These are phyloP conservation scores for Chaetomiaceae sp. DNA, from an alignment of 2,329 filamentous ascomycete genomes.

Conservation along the genomic window DNA sequence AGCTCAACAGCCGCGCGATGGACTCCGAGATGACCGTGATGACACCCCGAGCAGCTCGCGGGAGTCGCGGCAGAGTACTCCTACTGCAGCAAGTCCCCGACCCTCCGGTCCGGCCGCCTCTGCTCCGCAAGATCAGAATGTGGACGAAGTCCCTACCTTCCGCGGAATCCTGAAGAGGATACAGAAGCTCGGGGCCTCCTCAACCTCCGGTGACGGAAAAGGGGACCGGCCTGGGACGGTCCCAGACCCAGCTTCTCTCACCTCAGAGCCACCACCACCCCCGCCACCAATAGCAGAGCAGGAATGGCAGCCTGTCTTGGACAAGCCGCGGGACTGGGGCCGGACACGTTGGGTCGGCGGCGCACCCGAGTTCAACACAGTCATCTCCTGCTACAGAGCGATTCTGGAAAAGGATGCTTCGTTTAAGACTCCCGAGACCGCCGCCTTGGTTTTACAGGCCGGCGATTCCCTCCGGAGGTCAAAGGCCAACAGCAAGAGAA, in stretches of 20 bases:
- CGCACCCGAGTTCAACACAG: constrained; percentile 27
- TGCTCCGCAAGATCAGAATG: neutral
- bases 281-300: neutral
- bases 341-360: neutral
- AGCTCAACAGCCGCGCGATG: neutral
- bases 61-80: neutral
- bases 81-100: no score
- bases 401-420: constrained; percentile 19
- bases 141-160: neutral
- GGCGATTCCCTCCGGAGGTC: constrained; percentile 32
- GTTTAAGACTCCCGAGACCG: constrained; percentile 25
- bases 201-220: neutral
- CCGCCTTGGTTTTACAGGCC: constrained; percentile 26
- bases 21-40: no score
- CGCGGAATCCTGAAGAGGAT: neutral
- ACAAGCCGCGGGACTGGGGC: constrained; percentile 6
- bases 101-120: neutral
- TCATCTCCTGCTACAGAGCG: constrained; percentile 30
- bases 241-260: neutral
- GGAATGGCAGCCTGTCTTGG: neutral
- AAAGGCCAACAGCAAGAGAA: constrained; percentile 31
- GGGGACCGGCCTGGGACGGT: no score
- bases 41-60: neutral
- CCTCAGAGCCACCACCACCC: no score
- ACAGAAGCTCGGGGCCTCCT: neutral